Conservation (phyloP, 805 yeast species). For the Kuraishia borneana region DNA sequence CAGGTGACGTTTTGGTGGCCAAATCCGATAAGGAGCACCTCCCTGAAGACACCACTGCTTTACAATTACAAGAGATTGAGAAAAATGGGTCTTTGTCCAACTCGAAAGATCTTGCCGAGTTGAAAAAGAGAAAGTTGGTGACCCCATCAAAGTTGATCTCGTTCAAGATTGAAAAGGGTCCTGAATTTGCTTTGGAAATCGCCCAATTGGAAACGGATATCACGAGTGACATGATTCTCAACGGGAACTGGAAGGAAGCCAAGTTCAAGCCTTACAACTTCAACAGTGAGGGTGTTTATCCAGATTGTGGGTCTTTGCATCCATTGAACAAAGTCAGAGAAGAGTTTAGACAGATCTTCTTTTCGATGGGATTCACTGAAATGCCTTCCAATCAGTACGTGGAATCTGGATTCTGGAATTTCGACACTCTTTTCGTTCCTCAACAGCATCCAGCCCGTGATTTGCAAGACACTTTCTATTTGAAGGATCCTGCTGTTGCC, state of each 20-base stretch:
- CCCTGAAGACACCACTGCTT: constrained; percentile 61
- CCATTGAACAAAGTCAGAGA: constrained; percentile 95
- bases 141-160: constrained; percentile 61
- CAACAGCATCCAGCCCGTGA: constrained; percentile 99
- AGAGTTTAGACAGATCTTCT: constrained; percentile 95
- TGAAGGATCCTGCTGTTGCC: constrained; percentile 83
- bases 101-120: constrained; percentile 63
- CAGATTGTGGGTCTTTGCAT: constrained; percentile 88
- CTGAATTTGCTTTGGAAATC: constrained; percentile 73
- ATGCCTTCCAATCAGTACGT: constrained; percentile 99
- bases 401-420: constrained; percentile 98
- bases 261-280: constrained; percentile 93
- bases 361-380: constrained; percentile 95
- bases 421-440: constrained; percentile 92
- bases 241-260: constrained; percentile 73
- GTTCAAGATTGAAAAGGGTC: constrained; percentile 68
- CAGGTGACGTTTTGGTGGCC: constrained; percentile 67
- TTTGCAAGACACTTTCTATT: constrained; percentile 94
- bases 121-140: constrained; percentile 89
- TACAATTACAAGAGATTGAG: constrained; percentile 46
- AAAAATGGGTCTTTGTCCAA: constrained; percentile 44
- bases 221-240: constrained; percentile 82
- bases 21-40: constrained; percentile 34
- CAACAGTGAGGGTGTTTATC: constrained; percentile 84
- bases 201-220: constrained; percentile 83